These are phyloP conservation scores for Pugionium dolabratum DNA, from an alignment of 345 rosid species.

Conservation along the genomic window DNA sequence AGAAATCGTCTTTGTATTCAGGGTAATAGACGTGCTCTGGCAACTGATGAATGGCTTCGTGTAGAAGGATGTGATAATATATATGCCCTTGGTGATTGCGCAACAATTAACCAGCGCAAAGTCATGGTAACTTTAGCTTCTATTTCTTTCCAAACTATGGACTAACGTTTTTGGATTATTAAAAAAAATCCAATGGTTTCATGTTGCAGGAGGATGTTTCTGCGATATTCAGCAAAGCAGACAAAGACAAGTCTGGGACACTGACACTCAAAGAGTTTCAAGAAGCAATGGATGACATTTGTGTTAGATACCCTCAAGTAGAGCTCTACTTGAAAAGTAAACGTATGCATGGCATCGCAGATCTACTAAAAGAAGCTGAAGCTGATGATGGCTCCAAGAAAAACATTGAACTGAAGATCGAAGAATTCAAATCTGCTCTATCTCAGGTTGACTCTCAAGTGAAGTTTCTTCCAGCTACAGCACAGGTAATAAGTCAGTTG, in stretches of 20 bases:
- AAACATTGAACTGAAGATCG: conserved; percentile 64
- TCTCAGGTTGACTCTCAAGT: conserved; percentile 72
- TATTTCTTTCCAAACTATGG: neutral
- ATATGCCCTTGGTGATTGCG: conserved; percentile 95
- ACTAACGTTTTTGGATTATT: neutral
- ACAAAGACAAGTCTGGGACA: conserved; percentile 88
- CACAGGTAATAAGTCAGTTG: conserved; percentile 55
- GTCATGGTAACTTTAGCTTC: conserved; percentile 67
- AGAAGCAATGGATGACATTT: conserved; percentile 71
- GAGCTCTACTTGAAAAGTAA: conserved; percentile 80
- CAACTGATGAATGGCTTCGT: conserved; percentile 96
- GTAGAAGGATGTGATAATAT: conserved; percentile 66
- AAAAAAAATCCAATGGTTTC: neutral
- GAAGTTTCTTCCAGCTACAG: conserved; percentile 93
- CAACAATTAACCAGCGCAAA: conserved; percentile 88
- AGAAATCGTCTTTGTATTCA: conserved; percentile 25
- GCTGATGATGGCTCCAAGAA: conserved; percentile 61
- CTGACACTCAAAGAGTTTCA: conserved; percentile 77
- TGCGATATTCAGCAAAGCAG: conserved; percentile 84
- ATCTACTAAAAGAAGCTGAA: conserved; percentile 63
- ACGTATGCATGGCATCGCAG: conserved; percentile 56
- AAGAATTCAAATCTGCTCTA: conserved; percentile 54
- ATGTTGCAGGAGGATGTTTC: conserved; percentile 68
- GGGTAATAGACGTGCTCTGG: conserved; percentile 82
- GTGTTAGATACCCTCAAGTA: conserved; percentile 90